Percentiles rank a stretch among this genome's conserved stretches.
These are phyloP conservation scores for Drechmeria coniospora DNA, from an alignment of 2,329 filamentous ascomycete genomes.

Conservation along the genomic window DNA sequence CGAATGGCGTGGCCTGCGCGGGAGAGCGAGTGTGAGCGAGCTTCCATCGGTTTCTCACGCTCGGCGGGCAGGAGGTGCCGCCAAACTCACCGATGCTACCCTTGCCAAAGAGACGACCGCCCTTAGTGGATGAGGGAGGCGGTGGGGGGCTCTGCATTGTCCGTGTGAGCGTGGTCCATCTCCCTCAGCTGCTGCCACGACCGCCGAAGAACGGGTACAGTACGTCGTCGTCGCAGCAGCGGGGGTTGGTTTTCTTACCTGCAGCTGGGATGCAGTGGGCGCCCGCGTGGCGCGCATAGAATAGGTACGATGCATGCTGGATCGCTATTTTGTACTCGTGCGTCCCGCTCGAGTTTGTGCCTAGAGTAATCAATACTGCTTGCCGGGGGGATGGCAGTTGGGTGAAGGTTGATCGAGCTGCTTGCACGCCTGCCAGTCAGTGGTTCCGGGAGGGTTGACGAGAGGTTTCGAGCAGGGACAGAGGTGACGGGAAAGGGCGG, in stretches of 20 bases:
- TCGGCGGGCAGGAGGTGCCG: not conserved
- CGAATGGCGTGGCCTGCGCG: slow-evolving; percentile 50
- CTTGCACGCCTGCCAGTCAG: no score
- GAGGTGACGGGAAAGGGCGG: no score
- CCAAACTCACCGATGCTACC: slow-evolving; percentile 63
- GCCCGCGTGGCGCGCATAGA: slow-evolving; percentile 96
- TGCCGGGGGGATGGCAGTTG: no score
- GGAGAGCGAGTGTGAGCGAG: slow-evolving; percentile 1
- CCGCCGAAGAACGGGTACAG: no score
- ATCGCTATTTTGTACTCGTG: not conserved
- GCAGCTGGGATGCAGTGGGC: slow-evolving; percentile 72
- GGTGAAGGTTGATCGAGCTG: no score
- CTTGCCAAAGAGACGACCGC: slow-evolving; percentile 75
- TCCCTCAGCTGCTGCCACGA: no score
- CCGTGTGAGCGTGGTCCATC: not conserved
- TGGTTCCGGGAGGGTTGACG: no score
- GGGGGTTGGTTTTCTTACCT: slow-evolving; percentile 35
- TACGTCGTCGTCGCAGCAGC: no score
- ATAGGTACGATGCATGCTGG: slow-evolving; percentile 90
- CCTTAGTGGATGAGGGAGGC: slow-evolving; percentile 81
- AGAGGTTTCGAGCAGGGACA: no score
- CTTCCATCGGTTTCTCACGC: not conserved
- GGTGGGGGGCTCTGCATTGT: slow-evolving; percentile 70
- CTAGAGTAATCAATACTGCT: no score
- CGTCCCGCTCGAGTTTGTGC: not conserved